phyloP scores from a whole-genome alignment of 768 basidiomycete genomes.

The Tephrocybe sp. region DNA sequence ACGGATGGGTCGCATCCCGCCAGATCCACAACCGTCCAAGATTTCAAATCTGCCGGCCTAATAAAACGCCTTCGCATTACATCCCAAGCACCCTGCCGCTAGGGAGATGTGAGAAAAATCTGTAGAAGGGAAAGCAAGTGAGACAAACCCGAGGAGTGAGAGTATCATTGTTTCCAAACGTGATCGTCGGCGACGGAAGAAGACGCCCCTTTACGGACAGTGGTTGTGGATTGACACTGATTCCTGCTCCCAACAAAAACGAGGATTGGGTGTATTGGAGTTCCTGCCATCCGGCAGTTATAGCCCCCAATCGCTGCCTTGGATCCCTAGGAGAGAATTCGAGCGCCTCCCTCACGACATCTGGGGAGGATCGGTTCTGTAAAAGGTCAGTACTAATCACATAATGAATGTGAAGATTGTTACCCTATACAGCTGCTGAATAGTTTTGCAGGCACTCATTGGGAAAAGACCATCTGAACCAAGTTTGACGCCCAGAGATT shows the following conservation, averaged over 20 bases:
- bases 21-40: slow-evolving; percentile 27
- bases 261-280: slow-evolving; percentile 38
- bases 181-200: slow-evolving; percentile 31
- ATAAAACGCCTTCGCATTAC: slow-evolving; percentile 27
- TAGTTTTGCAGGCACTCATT: slow-evolving; percentile 23
- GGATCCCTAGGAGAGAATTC: slow-evolving; percentile 27
- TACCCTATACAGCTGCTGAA: slow-evolving; percentile 31
- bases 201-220: slow-evolving; percentile 34
- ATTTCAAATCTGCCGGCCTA: slow-evolving; percentile 14
- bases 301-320: slow-evolving; percentile 19
- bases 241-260: slow-evolving; percentile 40
- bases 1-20: slow-evolving; percentile 14
- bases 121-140: not conserved
- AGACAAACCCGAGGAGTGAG: slow-evolving; percentile 15
- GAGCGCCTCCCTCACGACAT: slow-evolving; percentile 30
- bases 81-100: slow-evolving; percentile 31
- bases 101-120: not conserved
- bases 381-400: not conserved
- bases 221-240: slow-evolving; percentile 30
- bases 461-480: slow-evolving; percentile 29
- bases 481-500: slow-evolving; percentile 27
- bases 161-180: slow-evolving; percentile 20
- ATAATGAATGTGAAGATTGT: not conserved
- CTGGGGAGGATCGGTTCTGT: slow-evolving; percentile 29
- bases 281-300: slow-evolving; percentile 28